A percentile compares a stretch with the other conserved stretches of the same genome.
Conservation (phyloP, 352 stramenopile genomes). For the Globisporangium acanthophoron region DNA sequence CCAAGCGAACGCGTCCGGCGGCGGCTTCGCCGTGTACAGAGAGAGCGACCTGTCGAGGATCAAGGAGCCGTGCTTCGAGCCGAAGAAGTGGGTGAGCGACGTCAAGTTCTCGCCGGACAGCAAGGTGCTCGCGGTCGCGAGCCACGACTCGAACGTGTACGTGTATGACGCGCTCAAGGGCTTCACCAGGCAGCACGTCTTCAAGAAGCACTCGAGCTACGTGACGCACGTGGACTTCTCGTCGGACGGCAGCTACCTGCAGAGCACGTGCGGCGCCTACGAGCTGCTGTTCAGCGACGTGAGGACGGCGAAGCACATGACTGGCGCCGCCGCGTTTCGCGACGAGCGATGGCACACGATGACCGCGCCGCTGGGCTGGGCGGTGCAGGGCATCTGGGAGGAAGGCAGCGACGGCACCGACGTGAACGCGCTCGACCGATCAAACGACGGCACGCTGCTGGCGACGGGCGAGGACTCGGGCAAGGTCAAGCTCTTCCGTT, state of each 20-base stretch:
- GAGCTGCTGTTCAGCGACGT: slow-evolving; percentile 90
- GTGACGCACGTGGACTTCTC: slow-evolving; percentile 80
- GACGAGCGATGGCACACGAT: slow-evolving; percentile 90
- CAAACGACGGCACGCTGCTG: slow-evolving; percentile 54
- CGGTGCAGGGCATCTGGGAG: slow-evolving; percentile 89
- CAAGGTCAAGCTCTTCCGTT: slow-evolving; percentile 87
- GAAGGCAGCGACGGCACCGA: slow-evolving; percentile 70
- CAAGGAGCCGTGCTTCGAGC: slow-evolving; percentile 46
- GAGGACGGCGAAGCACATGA: slow-evolving; percentile 55
- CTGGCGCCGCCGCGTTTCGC: slow-evolving; percentile 66
- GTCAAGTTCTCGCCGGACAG: slow-evolving; percentile 70
- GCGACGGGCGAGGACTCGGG: slow-evolving; percentile 79
- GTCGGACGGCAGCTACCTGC: slow-evolving; percentile 49
- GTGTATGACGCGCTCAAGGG: slow-evolving; percentile 72
- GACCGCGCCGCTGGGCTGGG: slow-evolving; percentile 85
- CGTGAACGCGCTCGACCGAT: slow-evolving; percentile 70
- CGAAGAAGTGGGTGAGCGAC: slow-evolving; percentile 67
- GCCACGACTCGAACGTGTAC: slow-evolving; percentile 72
- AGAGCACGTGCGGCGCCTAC: slow-evolving; percentile 78
- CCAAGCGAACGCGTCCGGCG: slow-evolving; percentile 18
- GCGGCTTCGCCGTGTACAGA: slow-evolving; percentile 62
- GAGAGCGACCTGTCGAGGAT: slow-evolving; percentile 34
- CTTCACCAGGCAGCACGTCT: slow-evolving; percentile 54
- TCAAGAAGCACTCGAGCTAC: slow-evolving; percentile 79
- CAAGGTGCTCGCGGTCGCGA: slow-evolving; percentile 52